phyloP scores from a whole-genome alignment of 768 basidiomycete genomes.

The Pisolithus marmoratus region DNA sequence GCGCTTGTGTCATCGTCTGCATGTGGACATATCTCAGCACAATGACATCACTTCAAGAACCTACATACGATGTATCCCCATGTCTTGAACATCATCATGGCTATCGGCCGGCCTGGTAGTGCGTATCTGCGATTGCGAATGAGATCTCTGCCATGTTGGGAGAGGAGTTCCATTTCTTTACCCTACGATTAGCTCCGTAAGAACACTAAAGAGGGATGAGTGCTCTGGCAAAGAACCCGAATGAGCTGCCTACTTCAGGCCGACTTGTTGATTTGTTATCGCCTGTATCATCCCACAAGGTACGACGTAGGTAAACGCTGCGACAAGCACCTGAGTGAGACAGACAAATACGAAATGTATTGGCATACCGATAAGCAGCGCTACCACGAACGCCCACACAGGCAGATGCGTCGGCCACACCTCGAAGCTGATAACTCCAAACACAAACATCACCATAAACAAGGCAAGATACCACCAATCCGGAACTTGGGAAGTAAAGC shows the following conservation, averaged over 20 bases:
- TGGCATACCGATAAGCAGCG: constrained; percentile 42
- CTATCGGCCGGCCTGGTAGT: constrained; percentile 70
- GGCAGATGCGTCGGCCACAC: constrained; percentile 72
- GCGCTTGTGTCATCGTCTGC: constrained; percentile 37
- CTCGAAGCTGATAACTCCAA: constrained; percentile 66
- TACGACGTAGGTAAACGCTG: constrained; percentile 40
- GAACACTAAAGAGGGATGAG: constrained; percentile 37
- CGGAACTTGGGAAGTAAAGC: constrained; percentile 44
- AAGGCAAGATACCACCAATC: constrained; percentile 80
- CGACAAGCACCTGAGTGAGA: background rate
- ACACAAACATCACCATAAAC: constrained; percentile 64
- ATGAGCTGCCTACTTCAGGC: constrained; percentile 39
- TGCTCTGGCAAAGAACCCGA: background rate
- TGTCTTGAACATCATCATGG: constrained; percentile 86
- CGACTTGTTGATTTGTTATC: constrained; percentile 77
- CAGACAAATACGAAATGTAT: background rate
- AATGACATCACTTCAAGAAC: background rate
- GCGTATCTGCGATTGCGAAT: constrained; percentile 37
- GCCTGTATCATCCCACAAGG: constrained; percentile 59
- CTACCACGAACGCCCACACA: constrained; percentile 62
- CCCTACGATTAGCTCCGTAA: constrained; percentile 78
- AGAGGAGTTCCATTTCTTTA: constrained; percentile 1
- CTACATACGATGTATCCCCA: constrained; percentile 59
- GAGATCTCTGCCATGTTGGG: background rate
- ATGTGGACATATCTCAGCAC: background rate